phyloP scores from a whole-genome alignment of 1,139 yeast species.

The Pichia inconspicua region DNA sequence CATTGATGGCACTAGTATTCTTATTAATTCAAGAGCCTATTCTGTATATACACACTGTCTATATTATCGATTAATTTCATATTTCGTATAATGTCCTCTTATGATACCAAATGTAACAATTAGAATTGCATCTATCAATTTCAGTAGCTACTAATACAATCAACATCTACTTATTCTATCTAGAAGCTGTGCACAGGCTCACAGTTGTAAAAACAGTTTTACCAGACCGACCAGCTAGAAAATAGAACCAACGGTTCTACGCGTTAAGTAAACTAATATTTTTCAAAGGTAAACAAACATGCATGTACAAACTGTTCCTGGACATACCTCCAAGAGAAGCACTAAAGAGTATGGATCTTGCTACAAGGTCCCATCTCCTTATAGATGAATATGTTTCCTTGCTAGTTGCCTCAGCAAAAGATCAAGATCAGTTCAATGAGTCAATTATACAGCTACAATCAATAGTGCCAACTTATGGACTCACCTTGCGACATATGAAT shows the following conservation, averaged over 20 bases:
- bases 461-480: slow-evolving; percentile 23
- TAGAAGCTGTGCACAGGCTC: no score
- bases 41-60: no score
- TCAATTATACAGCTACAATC: slow-evolving; percentile 8
- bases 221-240: no score
- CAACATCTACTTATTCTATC: no score
- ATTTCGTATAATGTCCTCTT: no score
- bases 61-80: no score
- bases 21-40: no score
- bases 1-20: no score
- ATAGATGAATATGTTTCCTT: neutral
- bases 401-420: neutral
- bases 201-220: no score
- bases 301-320: neutral
- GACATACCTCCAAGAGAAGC: neutral
- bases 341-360: neutral
- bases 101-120: no score
- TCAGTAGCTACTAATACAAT: no score
- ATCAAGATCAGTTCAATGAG: slow-evolving; percentile 2
- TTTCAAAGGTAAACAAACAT: neutral
- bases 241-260: neutral
- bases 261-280: neutral
- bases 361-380: neutral
- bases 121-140: no score
- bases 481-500: slow-evolving; percentile 15